Percentiles rank a stretch among this genome's conserved stretches.
Conservation (phyloP, 2,329 filamentous ascomycete species). For the Raffaelea albimanens region DNA sequence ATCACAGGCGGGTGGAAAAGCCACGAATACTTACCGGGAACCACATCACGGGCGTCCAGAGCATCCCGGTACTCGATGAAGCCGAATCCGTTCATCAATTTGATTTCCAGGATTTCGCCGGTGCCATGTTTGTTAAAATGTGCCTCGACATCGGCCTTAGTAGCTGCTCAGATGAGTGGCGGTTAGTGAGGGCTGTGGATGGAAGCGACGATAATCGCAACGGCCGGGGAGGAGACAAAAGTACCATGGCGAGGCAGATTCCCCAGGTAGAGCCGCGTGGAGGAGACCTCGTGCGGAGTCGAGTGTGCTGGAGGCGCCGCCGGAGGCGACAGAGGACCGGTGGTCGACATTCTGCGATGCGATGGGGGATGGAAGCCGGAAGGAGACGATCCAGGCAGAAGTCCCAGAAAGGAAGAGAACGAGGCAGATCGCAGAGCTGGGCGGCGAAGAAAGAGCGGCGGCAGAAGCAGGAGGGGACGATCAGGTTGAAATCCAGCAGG, state of each 20-base stretch:
- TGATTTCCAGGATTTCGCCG: slow-evolving; percentile 97
- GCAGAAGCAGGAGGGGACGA: too few species aligned
- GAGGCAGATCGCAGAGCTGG: too few species aligned
- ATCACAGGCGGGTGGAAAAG: neutral
- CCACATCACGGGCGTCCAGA: slow-evolving; percentile 95
- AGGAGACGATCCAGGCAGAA: neutral
- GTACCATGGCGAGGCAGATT: slow-evolving; percentile 95
- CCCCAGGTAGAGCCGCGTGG: slow-evolving; percentile 39
- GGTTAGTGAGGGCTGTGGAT: slow-evolving; percentile 4
- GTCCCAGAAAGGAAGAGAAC: too few species aligned
- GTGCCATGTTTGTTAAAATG: slow-evolving; percentile 95
- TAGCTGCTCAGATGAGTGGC: neutral
- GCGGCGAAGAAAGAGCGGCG: too few species aligned
- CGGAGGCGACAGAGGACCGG: neutral
- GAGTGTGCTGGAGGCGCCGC: neutral
- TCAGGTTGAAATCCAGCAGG: too few species aligned
- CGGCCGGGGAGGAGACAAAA: slow-evolving; percentile 18
- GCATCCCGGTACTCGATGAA: slow-evolving; percentile 99
- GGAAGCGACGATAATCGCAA: too few species aligned
- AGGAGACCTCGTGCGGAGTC: slow-evolving; percentile 59
- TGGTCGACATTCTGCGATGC: neutral
- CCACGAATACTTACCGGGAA: slow-evolving; percentile 64
- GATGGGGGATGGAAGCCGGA: neutral
- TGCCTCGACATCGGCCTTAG: slow-evolving; percentile 91
- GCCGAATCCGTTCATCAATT: slow-evolving; percentile 99